phyloP scores from a whole-genome alignment of 1,284 basidiomycete species.

The Ustilago loliicola region DNA sequence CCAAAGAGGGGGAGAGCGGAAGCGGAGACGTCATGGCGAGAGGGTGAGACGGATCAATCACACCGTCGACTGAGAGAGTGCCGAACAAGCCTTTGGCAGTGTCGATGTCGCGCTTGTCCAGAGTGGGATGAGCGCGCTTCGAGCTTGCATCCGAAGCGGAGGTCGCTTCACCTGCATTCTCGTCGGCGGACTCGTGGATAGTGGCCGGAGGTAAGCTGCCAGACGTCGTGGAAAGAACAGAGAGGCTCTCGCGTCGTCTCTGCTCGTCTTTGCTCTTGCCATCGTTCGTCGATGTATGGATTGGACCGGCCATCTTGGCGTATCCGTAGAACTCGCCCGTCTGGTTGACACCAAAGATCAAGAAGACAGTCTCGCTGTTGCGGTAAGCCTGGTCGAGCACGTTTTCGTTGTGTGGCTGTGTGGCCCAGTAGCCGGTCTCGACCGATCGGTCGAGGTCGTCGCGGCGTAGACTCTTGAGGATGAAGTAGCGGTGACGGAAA shows the following conservation, averaged over 20 bases:
- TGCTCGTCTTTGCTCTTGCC: conserved; percentile 36
- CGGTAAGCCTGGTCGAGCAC: conserved; percentile 85
- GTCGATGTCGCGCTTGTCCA: conserved; percentile 41
- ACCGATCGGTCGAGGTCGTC: conserved; percentile 87
- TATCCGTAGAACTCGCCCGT: conserved; percentile 75
- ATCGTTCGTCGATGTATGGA: conserved; percentile 38
- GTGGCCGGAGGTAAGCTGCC: conserved; percentile 15
- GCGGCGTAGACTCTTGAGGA: conserved; percentile 83
- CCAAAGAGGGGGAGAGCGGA: conserved; percentile 33
- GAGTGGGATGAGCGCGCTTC: conserved; percentile 19
- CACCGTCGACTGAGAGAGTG: conserved; percentile 17
- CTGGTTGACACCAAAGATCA: conserved; percentile 92
- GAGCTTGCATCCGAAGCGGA: conserved; percentile 2
- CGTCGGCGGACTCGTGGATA: conserved; percentile 30
- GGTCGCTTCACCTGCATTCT: conserved; percentile 4
- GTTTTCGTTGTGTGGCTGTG: conserved; percentile 89
- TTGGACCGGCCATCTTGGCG: conserved; percentile 67
- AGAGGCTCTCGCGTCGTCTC: conserved; percentile 31
- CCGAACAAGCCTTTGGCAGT: conserved; percentile 24
- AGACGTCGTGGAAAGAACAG: conserved; percentile 27
- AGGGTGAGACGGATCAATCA: not conserved
- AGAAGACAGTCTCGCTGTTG: conserved; percentile 84
- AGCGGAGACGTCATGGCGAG: conserved; percentile 45
- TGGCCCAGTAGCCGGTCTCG: conserved; percentile 87
- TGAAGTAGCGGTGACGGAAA: conserved; percentile 90